Evolutionary conservation across 1,284 basidiomycete species (phyloP), one percentile per base, ranked within the genome.

Genomic region (Moniliella sp.): DNA sequence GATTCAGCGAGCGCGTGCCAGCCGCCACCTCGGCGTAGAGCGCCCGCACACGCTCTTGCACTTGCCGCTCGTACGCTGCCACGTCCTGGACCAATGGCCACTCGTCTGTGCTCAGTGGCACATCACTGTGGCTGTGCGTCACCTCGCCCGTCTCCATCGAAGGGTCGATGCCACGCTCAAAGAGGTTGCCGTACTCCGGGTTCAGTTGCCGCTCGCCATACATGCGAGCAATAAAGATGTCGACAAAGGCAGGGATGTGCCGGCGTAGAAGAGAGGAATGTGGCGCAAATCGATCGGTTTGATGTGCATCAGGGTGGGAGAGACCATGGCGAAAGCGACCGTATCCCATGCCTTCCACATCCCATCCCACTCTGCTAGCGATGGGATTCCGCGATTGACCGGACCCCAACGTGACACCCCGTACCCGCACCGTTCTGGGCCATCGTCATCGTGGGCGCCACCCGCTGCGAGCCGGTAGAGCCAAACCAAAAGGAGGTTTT

Each of bases 311-410:
- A 93, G 78, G 27, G 73, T 69, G 9, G 69, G 63, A 0, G 84
- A 77, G 33, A 94, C 84, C 83, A 94, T 91, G 35, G 69, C 69
- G 35, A 74, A 63, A 0, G 81, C 84, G 42, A 88, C 71, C 35
- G 72, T 73, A 58, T 94, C 83, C 86, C 86, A 97, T 2, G 73
- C 69, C 11, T 72, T 70, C 86, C 88, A 94, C 37, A 86, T 63
- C 19, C 69, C 66, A 36, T 71, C 61, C 81, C 83, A 97, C 33
- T 94, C 82, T 28, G 67, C 64, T 21, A 75, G 57, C 3, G 69
- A 70, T 0, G 88, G 86, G 13, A 83, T 62, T 21, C 75, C 73
- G n/a, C 10, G 15, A 14, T n/a, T n/a, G n/a, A n/a, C n/a, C n/a
- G n/a, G n/a, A n/a, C n/a, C n/a, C n/a, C n/a, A n/a, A n/a, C n/a